A percentile compares a stretch with the other conserved stretches of the same genome.
phyloP scores from a whole-genome alignment of 2,329 filamentous ascomycete species.

The Fusarium sp. region DNA sequence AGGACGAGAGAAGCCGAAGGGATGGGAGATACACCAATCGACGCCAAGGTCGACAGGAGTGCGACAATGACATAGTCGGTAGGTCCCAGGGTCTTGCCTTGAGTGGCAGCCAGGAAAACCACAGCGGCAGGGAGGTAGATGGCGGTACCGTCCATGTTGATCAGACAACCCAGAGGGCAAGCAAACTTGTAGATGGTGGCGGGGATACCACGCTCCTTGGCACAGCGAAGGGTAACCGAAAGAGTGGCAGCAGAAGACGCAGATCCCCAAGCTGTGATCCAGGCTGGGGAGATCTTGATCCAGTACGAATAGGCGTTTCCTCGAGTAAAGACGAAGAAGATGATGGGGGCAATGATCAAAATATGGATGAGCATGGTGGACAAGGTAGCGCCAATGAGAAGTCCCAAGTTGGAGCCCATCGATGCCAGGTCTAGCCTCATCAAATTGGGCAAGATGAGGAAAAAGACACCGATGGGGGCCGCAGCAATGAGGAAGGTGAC shows the following conservation, averaged over 20 bases:
- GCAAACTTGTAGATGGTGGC: slow-evolving; percentile 59
- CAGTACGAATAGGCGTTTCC: slow-evolving; percentile 62
- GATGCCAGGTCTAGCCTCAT: slow-evolving; percentile 61
- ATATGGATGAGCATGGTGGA: slow-evolving; percentile 61
- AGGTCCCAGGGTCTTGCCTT: slow-evolving; percentile 57
- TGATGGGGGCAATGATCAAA: slow-evolving; percentile 58
- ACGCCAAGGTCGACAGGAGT: slow-evolving; percentile 62
- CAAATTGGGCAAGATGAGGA: slow-evolving; percentile 64
- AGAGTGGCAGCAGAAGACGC: slow-evolving; percentile 65
- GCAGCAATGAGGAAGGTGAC: slow-evolving; percentile 62
- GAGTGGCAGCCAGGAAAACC: slow-evolving; percentile 64
- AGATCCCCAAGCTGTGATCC: slow-evolving; percentile 67
- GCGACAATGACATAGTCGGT: slow-evolving; percentile 63
- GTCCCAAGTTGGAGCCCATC: slow-evolving; percentile 62
- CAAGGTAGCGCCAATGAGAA: slow-evolving; percentile 61
- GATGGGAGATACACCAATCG: slow-evolving; percentile 66
- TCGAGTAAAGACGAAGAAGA: slow-evolving; percentile 57
- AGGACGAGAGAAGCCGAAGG: slow-evolving; percentile 64
- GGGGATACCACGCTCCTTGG: slow-evolving; percentile 56
- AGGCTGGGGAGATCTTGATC: slow-evolving; percentile 62
- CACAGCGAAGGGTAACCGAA: slow-evolving; percentile 60
- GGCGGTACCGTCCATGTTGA: slow-evolving; percentile 67
- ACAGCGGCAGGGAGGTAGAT: slow-evolving; percentile 67
- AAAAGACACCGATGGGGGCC: slow-evolving; percentile 65
- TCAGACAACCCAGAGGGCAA: slow-evolving; percentile 60